phyloP scores from a whole-genome alignment of 768 basidiomycete species.

The Strobilomyces echinocephalus region DNA sequence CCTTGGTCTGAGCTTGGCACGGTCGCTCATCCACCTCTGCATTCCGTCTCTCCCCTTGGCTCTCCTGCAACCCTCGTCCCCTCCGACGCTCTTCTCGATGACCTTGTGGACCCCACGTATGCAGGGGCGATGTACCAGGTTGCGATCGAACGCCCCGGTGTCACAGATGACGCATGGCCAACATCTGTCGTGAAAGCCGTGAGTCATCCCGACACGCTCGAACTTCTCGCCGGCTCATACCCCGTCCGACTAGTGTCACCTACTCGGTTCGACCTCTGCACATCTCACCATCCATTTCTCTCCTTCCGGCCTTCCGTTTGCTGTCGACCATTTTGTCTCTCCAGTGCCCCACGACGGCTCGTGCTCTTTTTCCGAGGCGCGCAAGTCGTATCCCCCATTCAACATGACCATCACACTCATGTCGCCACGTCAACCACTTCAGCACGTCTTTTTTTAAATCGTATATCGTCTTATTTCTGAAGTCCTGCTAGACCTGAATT shows the following conservation, averaged over 20 bases:
- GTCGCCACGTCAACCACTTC: slow-evolving; percentile 47
- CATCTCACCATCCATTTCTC: slow-evolving; percentile 53
- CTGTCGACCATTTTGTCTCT: slow-evolving; percentile 67
- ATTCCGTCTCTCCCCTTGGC: slow-evolving; percentile 34
- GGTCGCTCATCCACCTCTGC: slow-evolving; percentile 18
- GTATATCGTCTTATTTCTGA: slow-evolving; percentile 1
- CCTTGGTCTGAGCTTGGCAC: slow-evolving; percentile 26
- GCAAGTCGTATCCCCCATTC: slow-evolving; percentile 27
- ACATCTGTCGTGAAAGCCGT: slow-evolving; percentile 36
- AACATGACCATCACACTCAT: slow-evolving; percentile 54
- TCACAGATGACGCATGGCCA: slow-evolving; percentile 32
- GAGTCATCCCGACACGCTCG: slow-evolving; percentile 52
- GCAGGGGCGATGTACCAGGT: slow-evolving; percentile 63
- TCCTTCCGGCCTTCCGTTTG: slow-evolving; percentile 46
- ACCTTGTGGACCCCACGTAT: slow-evolving; percentile 41
- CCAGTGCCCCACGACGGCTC: slow-evolving; percentile 66
- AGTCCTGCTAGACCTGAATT: slow-evolving; percentile 53
- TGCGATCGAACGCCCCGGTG: slow-evolving; percentile 51
- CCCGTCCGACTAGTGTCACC: slow-evolving; percentile 54
- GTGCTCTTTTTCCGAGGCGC: slow-evolving; percentile 39
- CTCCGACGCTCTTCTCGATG: slow-evolving; percentile 40
- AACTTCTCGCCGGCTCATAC: slow-evolving; percentile 12
- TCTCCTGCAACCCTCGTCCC: slow-evolving; percentile 34
- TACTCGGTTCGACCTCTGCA: slow-evolving; percentile 50
- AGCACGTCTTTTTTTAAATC: slow-evolving; percentile 37